Conservation (phyloP, 176 grass and related monocot genomes). For the Chloris gayana region DNA sequence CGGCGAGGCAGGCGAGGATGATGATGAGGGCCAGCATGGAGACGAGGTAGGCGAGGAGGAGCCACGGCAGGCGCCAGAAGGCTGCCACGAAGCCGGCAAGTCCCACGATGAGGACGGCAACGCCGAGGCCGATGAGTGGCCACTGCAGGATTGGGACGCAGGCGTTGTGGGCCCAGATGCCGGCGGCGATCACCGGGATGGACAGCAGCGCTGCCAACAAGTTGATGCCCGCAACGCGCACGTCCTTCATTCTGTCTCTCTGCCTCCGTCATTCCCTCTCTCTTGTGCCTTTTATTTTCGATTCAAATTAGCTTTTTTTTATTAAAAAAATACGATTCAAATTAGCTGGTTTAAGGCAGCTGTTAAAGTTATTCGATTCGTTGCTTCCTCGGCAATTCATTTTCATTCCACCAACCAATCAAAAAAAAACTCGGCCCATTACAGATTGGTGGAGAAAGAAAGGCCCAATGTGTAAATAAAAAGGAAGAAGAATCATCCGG, state of each 20-base stretch:
- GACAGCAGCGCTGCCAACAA: slow-evolving; percentile 67
- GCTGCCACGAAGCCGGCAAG: slow-evolving; percentile 67
- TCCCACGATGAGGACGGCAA: slow-evolving; percentile 60
- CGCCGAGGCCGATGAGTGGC: slow-evolving; percentile 66
- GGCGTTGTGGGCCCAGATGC: slow-evolving; percentile 73
- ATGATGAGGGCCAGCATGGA: slow-evolving; percentile 62
- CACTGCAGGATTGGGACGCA: slow-evolving; percentile 86
- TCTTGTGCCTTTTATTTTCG: no score
- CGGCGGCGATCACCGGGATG: slow-evolving; percentile 69
- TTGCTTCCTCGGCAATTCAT: slow-evolving; percentile 23
- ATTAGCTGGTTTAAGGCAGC: neutral
- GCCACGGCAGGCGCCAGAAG: slow-evolving; percentile 73
- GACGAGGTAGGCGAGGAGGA: slow-evolving; percentile 75
- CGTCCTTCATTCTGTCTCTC: no score
- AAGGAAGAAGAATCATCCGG: neutral
- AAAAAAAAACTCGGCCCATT: no score
- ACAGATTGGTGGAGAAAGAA: no score
- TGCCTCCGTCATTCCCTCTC: no score
- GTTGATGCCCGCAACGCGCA: slow-evolving; percentile 61
- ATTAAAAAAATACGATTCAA: no score
- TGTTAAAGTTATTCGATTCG: neutral
- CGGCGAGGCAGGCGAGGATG: slow-evolving; percentile 49
- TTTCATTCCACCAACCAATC: no score
- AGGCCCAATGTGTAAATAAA: no score
- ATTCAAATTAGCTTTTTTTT: no score